Evolutionary conservation across 78 protist genomes (phyloP), one percentile per base, ranked within the genome.

Genomic region (Cavenderia fasciculata): DNA sequence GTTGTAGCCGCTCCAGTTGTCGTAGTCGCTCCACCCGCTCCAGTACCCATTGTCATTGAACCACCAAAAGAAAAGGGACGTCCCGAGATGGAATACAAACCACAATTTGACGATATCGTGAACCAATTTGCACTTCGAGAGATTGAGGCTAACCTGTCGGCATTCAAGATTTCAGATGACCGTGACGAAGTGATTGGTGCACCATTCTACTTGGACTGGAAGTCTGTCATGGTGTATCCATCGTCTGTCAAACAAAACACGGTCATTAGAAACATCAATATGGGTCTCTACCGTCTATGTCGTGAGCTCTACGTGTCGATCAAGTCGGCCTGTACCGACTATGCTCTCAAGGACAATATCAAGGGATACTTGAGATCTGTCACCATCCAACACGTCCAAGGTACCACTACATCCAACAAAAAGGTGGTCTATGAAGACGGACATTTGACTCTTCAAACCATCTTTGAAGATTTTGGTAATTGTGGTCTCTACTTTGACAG

Each of bases 371-470:
- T 82, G 18, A 38, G 90, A 23, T 82, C 90, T n/a, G 31, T 82
- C 23, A 82, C 90, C 0, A 38, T 82, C 43, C 90, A 82, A 56
- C 33, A 82, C 44, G 43, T 82, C 31, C 69, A 51, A 51, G 90
- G 90, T 65, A 25, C 61, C 0, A 27, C 71, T 14, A 36, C 78
- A 19, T 36, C 70, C 18, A 47, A 43, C 19, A 82, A 82, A 44
- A 82, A 82, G 34, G 78, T 82, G 12, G 54, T 82, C 43, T 82
- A 82, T 27, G 90, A 82, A 68, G 90, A 82, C 41, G 90, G 90
- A n/a, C 90, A 82, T 56, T 36, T 82, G n/a, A 82, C 66, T 12
- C n/a, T 82, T 27, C 90, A 82, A 56, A 82, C 90, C 14, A 68
- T 56, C n/a, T 82, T 82, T 27, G 90, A 82, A 57, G 90, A 82